Evolutionary conservation across 305 asterid genomes (phyloP).

Genomic region (Plantago rigida): DNA sequence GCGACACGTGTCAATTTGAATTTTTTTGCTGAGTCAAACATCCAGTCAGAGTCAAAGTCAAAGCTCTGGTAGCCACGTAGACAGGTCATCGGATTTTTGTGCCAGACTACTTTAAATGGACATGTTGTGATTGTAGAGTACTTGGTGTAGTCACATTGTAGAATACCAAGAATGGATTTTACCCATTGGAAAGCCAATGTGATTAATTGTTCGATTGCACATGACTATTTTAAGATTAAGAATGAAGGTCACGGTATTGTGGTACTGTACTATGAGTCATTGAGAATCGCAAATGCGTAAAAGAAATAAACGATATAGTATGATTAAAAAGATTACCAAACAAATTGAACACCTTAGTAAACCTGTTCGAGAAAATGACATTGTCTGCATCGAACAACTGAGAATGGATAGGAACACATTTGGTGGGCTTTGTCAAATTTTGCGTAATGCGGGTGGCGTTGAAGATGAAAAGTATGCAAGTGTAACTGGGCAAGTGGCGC

Average conservation of each 20-base stretch:
- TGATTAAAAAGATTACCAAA: not conserved
- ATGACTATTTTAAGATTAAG: not conserved
- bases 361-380: not conserved
- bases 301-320: not conserved
- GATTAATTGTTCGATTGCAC: not conserved
- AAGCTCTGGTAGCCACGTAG: too few relatives aligned
- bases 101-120: too few relatives aligned
- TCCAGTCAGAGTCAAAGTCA: too few relatives aligned
- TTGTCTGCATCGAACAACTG: not conserved
- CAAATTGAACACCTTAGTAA: not conserved
- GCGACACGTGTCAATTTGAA: too few relatives aligned
- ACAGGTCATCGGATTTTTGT: too few relatives aligned
- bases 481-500: not conserved
- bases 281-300: not conserved
- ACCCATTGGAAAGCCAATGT: not conserved
- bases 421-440: conserved; percentile 1
- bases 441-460: not conserved
- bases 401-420: not conserved
- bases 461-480: conserved; percentile 3
- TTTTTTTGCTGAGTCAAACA: too few relatives aligned
- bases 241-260: not conserved
- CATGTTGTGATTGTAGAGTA: too few relatives aligned
- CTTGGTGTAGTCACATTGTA: too few relatives aligned
- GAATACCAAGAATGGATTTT: too few relatives aligned
- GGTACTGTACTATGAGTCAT: not conserved